Evolutionary conservation across 176 grass and related monocot species (phyloP).

Genomic region (Bothriochloa decipiens): DNA sequence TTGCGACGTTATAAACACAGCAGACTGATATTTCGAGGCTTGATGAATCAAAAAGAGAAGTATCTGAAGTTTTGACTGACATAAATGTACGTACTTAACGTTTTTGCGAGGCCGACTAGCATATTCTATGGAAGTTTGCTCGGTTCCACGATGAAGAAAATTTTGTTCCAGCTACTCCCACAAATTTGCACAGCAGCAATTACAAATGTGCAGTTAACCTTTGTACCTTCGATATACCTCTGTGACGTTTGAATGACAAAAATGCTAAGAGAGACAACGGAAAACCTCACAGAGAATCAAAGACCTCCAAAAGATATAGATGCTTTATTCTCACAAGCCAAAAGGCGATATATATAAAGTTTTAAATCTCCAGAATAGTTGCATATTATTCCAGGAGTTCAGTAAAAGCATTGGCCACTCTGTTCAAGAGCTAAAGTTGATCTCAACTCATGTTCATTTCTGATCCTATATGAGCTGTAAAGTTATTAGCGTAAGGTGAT

Average conservation of each 20-base stretch:
- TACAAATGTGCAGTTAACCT: background rate
- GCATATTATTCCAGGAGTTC: background rate
- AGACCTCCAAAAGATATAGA: background rate
- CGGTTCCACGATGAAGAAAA: background rate
- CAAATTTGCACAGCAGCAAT: background rate
- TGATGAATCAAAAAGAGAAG: background rate
- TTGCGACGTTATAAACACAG: background rate
- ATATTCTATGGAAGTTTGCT: background rate
- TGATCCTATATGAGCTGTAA: background rate
- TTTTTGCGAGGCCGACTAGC: background rate
- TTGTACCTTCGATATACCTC: background rate
- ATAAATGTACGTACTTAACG: background rate
- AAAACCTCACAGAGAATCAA: background rate
- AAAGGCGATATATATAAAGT: constrained; percentile 29
- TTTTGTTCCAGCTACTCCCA: background rate
- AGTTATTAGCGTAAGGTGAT: background rate
- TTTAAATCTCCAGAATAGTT: background rate
- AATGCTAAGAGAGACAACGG: background rate
- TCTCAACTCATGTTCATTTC: background rate
- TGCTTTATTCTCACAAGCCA: constrained; percentile 14
- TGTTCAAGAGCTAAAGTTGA: background rate
- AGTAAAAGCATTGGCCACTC: background rate
- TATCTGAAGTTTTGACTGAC: background rate
- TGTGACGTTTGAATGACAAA: background rate
- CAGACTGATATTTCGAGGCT: background rate